Conservation (phyloP, 2,329 filamentous ascomycete genomes). For the Trichoderma sp. region DNA sequence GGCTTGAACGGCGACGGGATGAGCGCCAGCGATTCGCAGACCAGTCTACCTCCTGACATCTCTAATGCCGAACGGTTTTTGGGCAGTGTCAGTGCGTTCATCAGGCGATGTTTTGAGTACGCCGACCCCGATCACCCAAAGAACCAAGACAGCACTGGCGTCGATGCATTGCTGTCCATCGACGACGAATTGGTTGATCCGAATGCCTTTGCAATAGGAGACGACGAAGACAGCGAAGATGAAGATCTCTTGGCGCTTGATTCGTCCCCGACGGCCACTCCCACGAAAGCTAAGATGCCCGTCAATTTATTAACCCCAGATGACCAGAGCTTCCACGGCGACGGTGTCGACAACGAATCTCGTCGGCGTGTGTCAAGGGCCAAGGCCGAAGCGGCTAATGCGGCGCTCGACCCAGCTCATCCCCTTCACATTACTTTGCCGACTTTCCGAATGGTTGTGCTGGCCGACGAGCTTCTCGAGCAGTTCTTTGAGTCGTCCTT, state of each 20-base stretch:
- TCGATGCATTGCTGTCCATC: slow-evolving; percentile 5
- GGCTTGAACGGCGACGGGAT: slow-evolving; percentile 45
- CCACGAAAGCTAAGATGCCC: slow-evolving; percentile 42
- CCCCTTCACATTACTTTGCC: slow-evolving; percentile 94
- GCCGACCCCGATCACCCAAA: slow-evolving; percentile 83
- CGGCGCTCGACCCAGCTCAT: slow-evolving; percentile 86
- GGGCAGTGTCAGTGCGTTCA: slow-evolving; percentile 91
- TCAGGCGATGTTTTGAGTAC: slow-evolving; percentile 94
- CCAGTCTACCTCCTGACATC: slow-evolving; percentile 45
- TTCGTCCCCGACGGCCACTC: slow-evolving; percentile 42
- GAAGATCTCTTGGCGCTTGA: slow-evolving; percentile 61
- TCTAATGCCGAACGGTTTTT: slow-evolving; percentile 84
- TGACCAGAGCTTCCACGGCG: slow-evolving; percentile 19
- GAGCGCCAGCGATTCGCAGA: slow-evolving; percentile 33
- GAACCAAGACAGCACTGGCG: slow-evolving; percentile 45
- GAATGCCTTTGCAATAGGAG: slow-evolving; percentile 69
- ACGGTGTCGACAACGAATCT: slow-evolving; percentile 22
- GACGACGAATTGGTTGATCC: slow-evolving; percentile 33
- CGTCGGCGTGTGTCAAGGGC: slow-evolving; percentile 55
- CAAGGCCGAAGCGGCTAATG: slow-evolving; percentile 75
- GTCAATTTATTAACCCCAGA: slow-evolving; percentile 37
- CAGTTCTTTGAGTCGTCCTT: slow-evolving; percentile 98
- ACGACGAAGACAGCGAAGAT: slow-evolving; percentile 65
- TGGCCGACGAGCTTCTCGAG: slow-evolving; percentile 92
- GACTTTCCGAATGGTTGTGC: slow-evolving; percentile 97